Evolutionary conservation across 305 asterid genomes (phyloP), one percentile per base, ranked within the genome.

Genomic region (Fraxinus ornus): DNA sequence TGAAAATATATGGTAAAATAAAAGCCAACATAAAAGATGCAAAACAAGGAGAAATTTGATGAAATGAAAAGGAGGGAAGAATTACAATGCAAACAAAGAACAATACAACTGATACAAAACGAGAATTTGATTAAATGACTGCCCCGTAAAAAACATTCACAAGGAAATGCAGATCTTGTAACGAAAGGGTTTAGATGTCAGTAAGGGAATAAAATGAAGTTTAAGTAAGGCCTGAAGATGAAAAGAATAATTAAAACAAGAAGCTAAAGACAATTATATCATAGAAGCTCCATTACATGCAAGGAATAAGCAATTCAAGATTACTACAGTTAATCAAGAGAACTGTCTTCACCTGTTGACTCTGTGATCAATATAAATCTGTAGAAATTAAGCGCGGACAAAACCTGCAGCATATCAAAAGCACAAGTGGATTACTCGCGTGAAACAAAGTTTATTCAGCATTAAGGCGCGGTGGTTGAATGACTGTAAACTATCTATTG

Each of bases 301-400:
- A 80, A 79, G 62, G 72, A 81, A 83, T 3, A 37, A 36, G 55
- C 64, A 79, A 73, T 39, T 12, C 26, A 41, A 76, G 19, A 68
- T 8, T n/a, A 78, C 64, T 55, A 5, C 3, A 47, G n/a, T 74
- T n/a, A 68, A 30, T 83, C 17, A 49, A 77, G 83, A 37, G 49
- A 76, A 76, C 12, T 35, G 22, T 55, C 26, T 78, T 85, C 83
- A 92, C 98, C 97, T 79, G 92, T 83, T 79, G 98, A 91, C 81
- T 95, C 99, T 0, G 94, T 89, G 32, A 95, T 92, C 86, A 95
- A 87, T 57, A 93, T 84, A 82, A 78, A 95, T 88, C 98, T 88
- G 87, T 89, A 94, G 79, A 95, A 92, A 88, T 94, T 95, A 75
- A 95, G 98, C 77, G 97, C 97, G 44, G 98, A 88, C 35, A 89